Conservation (phyloP, 257 asterid species). For the Agastache rugosa region DNA sequence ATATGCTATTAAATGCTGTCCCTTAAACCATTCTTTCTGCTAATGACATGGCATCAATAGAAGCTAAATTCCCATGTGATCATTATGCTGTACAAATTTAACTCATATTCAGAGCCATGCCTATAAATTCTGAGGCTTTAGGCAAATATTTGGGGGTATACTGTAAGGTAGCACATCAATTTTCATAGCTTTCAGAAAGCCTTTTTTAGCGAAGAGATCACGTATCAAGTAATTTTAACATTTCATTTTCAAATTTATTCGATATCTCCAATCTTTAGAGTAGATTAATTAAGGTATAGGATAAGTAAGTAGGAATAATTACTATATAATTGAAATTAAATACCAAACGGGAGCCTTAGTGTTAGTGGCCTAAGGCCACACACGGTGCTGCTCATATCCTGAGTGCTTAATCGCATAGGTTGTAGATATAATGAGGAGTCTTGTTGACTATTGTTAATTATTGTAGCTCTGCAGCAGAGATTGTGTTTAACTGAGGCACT, state of each 20-base stretch:
- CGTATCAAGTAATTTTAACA: not conserved
- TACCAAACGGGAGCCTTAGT: not conserved
- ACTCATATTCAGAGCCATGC: not conserved
- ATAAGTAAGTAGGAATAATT: not conserved
- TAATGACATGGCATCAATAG: not conserved
- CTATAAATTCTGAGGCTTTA: not conserved
- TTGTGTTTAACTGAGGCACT: not conserved
- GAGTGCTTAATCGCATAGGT: not conserved
- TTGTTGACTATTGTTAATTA: not conserved
- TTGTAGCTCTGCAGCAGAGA: not conserved
- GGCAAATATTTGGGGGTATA: not conserved
- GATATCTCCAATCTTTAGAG: not conserved
- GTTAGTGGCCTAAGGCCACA: not conserved
- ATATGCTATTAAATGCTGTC: not conserved
- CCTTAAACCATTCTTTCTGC: constrained; percentile 25
- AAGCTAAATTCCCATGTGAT: not conserved
- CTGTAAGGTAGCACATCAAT: not conserved
- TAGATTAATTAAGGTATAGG: not conserved
- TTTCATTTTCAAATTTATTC: not conserved
- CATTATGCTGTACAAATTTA: not conserved
- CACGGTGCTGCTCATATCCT: not conserved
- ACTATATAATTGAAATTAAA: not conserved
- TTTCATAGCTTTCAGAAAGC: not conserved
- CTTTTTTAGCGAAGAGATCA: not conserved
- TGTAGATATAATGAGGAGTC: not conserved